These are phyloP conservation scores for Coleophoma cylindrospora DNA, from an alignment of 2,329 filamentous ascomycete genomes.

Conservation along the genomic window DNA sequence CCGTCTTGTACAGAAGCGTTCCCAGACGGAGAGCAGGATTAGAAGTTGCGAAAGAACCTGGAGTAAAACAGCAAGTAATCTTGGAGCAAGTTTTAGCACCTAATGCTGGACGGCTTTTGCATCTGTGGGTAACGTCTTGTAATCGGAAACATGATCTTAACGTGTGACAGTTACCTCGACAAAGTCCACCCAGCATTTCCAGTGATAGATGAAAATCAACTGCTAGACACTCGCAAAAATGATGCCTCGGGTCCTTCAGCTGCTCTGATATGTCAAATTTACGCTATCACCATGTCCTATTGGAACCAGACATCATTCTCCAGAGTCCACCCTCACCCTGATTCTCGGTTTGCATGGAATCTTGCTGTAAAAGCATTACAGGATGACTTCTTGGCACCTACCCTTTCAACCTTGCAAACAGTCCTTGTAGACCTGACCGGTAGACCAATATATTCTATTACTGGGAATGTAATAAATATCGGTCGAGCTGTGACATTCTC, in stretches of 20 bases:
- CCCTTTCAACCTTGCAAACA: conserved; percentile 51
- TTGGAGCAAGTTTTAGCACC: conserved; percentile 56
- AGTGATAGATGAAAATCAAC: conserved; percentile 45
- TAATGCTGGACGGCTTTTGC: conserved; percentile 43
- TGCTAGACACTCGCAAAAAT: conserved; percentile 34
- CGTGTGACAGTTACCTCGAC: conserved; percentile 41
- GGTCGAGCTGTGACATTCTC: conserved; percentile 47
- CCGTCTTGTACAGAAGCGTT: not conserved
- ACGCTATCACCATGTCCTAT: conserved; percentile 52
- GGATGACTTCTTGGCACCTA: conserved; percentile 52
- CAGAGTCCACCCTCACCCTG: conserved; percentile 43
- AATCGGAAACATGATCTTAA: conserved; percentile 3
- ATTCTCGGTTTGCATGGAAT: conserved; percentile 58
- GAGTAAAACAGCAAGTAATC: conserved; percentile 44
- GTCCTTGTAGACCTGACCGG: conserved; percentile 55
- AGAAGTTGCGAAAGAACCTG: conserved; percentile 17
- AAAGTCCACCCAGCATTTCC: conserved; percentile 54
- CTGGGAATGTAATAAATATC: conserved; percentile 47
- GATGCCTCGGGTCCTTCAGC: conserved; percentile 45
- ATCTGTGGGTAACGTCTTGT: conserved; percentile 31
- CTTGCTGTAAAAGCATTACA: conserved; percentile 55
- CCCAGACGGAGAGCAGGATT: not conserved
- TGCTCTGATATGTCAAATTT: conserved; percentile 50
- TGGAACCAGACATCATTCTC: conserved; percentile 45
- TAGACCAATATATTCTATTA: conserved; percentile 53